phyloP scores from a whole-genome alignment of 1,139 yeast genomes.

The Saccharomyces hybrid region DNA sequence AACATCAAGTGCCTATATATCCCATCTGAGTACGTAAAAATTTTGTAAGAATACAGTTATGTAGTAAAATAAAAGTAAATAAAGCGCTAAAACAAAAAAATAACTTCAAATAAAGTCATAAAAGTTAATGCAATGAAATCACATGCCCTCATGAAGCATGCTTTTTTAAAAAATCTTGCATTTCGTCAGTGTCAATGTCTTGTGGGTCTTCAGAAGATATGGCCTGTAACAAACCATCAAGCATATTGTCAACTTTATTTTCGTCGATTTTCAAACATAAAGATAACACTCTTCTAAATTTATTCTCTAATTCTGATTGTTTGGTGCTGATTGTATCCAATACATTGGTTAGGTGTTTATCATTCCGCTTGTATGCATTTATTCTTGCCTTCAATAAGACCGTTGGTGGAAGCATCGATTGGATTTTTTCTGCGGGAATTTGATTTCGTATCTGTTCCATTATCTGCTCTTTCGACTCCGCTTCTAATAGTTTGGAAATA shows the following conservation, averaged over 20 bases:
- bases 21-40: background rate
- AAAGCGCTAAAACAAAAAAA: background rate
- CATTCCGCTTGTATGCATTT: conserved; percentile 66
- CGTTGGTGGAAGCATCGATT: conserved; percentile 47
- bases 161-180: conserved; percentile 29
- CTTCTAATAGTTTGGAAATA: conserved; percentile 20
- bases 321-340: conserved; percentile 43
- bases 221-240: conserved; percentile 82
- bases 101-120: background rate
- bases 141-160: conserved; percentile 11
- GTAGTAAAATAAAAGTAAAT: conserved; percentile 4
- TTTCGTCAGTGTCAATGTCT: conserved; percentile 47
- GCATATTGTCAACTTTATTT: conserved; percentile 68
- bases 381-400: conserved; percentile 67
- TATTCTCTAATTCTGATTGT: conserved; percentile 63
- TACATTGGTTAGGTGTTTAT: conserved; percentile 45
- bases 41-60: conserved; percentile 7
- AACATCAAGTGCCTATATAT: background rate
- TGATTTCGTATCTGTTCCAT: conserved; percentile 17
- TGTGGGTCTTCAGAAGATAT: conserved; percentile 73
- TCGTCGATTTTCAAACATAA: conserved; percentile 83
- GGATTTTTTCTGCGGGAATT: conserved; percentile 15
- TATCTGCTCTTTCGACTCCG: conserved; percentile 20
- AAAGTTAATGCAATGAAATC: background rate
- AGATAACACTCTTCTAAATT: conserved; percentile 83